Evolutionary conservation across 1,284 basidiomycete genomes (phyloP).

Genomic region (Puccinia polysora): DNA sequence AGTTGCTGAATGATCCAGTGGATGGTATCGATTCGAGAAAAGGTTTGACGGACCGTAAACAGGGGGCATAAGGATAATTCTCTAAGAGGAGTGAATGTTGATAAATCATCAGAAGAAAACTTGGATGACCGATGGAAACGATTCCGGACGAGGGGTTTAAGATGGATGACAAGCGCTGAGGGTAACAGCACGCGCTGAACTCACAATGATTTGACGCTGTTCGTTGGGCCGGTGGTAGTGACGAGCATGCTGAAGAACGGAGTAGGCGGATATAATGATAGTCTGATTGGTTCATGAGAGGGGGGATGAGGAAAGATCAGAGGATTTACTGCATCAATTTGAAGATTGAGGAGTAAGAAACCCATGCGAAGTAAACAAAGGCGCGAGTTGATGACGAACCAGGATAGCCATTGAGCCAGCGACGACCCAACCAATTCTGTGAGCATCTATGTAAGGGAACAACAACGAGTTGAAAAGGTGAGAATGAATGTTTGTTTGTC

Average conservation of each 20-base stretch:
- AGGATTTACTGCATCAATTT: too few species aligned
- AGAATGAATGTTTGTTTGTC: neutral
- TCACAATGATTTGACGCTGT: conserved; percentile 42
- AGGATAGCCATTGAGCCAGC: conserved; percentile 32
- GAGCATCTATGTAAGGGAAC: conserved; percentile 5
- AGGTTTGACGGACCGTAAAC: conserved; percentile 26
- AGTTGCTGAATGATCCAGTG: neutral
- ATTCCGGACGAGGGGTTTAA: neutral
- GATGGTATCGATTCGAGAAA: neutral
- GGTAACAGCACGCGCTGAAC: neutral
- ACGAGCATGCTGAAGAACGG: conserved; percentile 6
- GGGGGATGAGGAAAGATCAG: too few species aligned
- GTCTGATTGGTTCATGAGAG: too few species aligned
- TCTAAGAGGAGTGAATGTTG: neutral
- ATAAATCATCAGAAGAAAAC: neutral
- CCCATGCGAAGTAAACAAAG: neutral
- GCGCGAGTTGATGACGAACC: neutral
- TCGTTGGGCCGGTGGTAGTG: conserved; percentile 26
- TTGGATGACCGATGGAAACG: neutral
- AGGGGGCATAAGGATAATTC: conserved; percentile 38
- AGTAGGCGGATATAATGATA: conserved; percentile 20
- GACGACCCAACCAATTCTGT: conserved; percentile 35
- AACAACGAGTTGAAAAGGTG: neutral
- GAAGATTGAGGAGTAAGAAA: neutral
- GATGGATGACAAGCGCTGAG: neutral